Percentiles rank a stretch among this genome's conserved stretches.
Conservation (phyloP, 305 asterid genomes). For the Rubia occidens region DNA sequence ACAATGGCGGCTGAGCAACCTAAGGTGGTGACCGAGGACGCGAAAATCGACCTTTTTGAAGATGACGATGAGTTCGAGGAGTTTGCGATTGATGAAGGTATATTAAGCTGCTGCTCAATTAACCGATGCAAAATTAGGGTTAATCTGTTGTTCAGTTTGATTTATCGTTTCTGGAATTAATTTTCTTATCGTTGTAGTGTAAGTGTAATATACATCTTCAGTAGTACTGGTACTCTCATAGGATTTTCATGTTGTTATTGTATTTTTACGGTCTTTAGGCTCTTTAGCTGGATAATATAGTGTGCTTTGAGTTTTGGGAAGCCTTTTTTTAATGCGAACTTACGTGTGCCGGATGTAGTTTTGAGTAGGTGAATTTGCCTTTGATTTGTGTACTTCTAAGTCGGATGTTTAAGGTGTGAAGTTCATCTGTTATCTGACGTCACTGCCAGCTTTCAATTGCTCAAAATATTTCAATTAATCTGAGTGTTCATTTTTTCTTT, state of each 20-base stretch:
- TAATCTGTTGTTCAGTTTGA: background rate
- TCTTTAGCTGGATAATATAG: background rate
- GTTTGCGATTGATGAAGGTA: slow-evolving; percentile 74
- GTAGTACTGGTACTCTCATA: background rate
- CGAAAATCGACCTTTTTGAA: slow-evolving; percentile 70
- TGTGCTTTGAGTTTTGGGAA: background rate
- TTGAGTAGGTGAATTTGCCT: background rate
- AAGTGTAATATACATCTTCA: background rate
- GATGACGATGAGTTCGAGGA: slow-evolving; percentile 95
- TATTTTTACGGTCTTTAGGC: background rate
- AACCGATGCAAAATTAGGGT: background rate
- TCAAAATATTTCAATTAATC: background rate
- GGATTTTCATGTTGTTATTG: background rate
- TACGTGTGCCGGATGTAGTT: background rate
- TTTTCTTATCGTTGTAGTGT: background rate
- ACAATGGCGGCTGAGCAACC: slow-evolving; percentile 57
- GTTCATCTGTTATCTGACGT: background rate
- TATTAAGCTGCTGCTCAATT: background rate
- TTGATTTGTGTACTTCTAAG: background rate
- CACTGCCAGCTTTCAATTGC: background rate
- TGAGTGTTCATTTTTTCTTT: background rate
- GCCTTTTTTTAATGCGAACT: background rate
- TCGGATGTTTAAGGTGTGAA: background rate
- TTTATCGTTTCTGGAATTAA: background rate
- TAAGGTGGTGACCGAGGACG: slow-evolving; percentile 55